Percentiles rank a stretch among this genome's conserved stretches.
phyloP scores from a whole-genome alignment of 2,329 filamentous ascomycete genomes.

The Sporothrix euskadiensis region DNA sequence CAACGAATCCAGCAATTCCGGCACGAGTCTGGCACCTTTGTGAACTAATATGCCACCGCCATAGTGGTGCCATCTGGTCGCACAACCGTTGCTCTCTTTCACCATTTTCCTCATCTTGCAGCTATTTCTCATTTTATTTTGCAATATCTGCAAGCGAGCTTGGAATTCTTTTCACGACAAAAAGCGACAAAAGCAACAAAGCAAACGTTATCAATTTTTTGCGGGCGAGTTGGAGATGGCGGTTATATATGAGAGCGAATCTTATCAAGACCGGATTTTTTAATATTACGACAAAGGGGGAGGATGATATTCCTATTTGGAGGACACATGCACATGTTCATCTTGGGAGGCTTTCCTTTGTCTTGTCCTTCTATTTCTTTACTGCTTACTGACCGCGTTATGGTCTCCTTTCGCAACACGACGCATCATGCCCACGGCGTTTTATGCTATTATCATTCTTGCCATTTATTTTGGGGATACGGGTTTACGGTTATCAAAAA shows the following conservation, averaged over 20 bases:
- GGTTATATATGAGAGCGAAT: not conserved
- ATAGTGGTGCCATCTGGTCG: not conserved
- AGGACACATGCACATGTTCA: not conserved
- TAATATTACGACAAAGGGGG: not conserved
- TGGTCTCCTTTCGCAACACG: not conserved
- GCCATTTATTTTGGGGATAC: not conserved
- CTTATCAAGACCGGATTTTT: not conserved
- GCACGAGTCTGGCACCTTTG: not conserved
- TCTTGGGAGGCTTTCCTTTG: not conserved
- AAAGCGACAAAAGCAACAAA: conserved; percentile 1
- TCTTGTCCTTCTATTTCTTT: not conserved
- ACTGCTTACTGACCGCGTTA: not conserved
- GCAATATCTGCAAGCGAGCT: conserved; percentile 19
- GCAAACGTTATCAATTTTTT: not conserved
- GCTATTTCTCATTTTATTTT: conserved; percentile 8
- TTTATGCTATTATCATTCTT: not conserved
- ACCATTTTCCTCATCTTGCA: not conserved
- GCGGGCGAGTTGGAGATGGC: not conserved
- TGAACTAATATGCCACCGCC: not conserved
- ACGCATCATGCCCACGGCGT: conserved; percentile 13
- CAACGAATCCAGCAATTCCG: not conserved
- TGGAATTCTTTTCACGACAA: not conserved
- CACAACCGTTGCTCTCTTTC: not conserved
- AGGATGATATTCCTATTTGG: not conserved
- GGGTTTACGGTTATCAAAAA: conserved; percentile 10